Percentiles rank a stretch among this genome's conserved stretches.
Conservation (phyloP, 495 filamentous ascomycete genomes). For the Trichoderma reesei region DNA sequence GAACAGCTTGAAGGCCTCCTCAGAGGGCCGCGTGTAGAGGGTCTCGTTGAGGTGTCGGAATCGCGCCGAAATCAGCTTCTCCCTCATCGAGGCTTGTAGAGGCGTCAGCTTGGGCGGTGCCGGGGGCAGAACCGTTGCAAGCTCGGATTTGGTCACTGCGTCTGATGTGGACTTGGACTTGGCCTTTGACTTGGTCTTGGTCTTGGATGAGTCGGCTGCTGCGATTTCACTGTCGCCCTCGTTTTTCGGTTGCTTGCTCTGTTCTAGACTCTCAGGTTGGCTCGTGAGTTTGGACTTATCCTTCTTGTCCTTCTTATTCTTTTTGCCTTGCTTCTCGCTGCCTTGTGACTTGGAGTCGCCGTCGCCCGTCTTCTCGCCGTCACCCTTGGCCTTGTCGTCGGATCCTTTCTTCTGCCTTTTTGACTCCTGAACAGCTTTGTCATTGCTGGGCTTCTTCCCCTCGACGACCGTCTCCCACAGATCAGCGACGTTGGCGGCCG, state of each 20-base stretch:
- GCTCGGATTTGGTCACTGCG: neutral
- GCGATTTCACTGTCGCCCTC: neutral
- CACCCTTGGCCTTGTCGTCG: constrained; percentile 20
- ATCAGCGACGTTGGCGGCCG: constrained; percentile 58
- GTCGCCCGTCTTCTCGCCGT: constrained; percentile 32
- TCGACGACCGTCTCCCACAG: constrained; percentile 76
- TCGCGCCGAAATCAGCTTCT: constrained; percentile 84
- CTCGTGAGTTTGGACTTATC: constrained; percentile 1
- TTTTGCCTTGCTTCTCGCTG: constrained; percentile 25
- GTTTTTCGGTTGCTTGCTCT: neutral
- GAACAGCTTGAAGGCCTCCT: constrained; percentile 69
- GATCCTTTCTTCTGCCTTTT: constrained; percentile 24
- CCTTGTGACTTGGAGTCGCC: constrained; percentile 16
- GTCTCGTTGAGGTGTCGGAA: constrained; percentile 97
- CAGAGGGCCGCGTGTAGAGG: constrained; percentile 84
- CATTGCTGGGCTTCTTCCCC: constrained; percentile 35
- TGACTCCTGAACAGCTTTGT: constrained; percentile 15
- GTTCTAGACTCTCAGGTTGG: constrained; percentile 8
- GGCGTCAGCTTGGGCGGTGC: constrained; percentile 61
- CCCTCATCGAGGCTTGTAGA: constrained; percentile 83
- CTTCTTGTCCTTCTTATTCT: constrained; percentile 18
- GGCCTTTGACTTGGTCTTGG: constrained; percentile 5
- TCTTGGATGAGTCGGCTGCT: constrained; percentile 2
- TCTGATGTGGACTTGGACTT: constrained; percentile 2
- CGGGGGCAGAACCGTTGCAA: constrained; percentile 13